Evolutionary conservation across 2,329 filamentous ascomycete genomes (phyloP).

Genomic region (Lecanoromycetidae sp.): DNA sequence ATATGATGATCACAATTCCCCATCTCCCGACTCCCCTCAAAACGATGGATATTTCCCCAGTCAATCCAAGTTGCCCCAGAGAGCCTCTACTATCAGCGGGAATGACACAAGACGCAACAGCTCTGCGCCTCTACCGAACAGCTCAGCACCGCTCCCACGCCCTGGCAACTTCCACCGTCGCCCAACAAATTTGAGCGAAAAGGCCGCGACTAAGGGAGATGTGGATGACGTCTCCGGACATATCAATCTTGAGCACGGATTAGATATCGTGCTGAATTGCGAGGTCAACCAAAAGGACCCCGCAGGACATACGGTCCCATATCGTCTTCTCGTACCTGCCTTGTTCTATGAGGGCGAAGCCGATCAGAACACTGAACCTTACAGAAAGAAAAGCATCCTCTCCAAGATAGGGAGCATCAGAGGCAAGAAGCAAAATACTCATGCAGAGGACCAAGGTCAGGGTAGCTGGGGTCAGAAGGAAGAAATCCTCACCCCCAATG

Average conservation of each 20-base stretch:
- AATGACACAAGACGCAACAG: constrained; percentile 6
- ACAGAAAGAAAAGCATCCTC: constrained; percentile 20
- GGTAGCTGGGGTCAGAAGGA: constrained; percentile 22
- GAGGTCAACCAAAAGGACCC: constrained; percentile 81
- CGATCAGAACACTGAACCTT: constrained; percentile 11
- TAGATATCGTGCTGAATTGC: constrained; percentile 80
- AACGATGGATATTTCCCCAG: constrained; percentile 16
- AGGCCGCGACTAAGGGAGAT: constrained; percentile 49
- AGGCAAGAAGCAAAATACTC: constrained; percentile 15
- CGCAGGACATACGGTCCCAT: constrained; percentile 74
- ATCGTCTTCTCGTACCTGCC: constrained; percentile 72
- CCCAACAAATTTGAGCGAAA: constrained; percentile 55
- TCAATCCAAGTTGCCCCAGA: constrained; percentile 4
- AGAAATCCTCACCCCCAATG: constrained; percentile 21
- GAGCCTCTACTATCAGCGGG: constrained; percentile 4
- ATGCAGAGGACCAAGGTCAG: constrained; percentile 18
- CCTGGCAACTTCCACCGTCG: constrained; percentile 50
- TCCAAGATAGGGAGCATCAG: constrained; percentile 17
- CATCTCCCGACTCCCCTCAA: constrained; percentile 17
- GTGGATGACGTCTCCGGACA: constrained; percentile 41
- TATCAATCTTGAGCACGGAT: constrained; percentile 66
- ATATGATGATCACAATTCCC: constrained; percentile 4
- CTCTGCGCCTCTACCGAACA: constrained; percentile 15
- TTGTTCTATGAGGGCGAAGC: constrained; percentile 41
- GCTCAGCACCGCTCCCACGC: constrained; percentile 19